These are phyloP conservation scores for Cyamopsis tetragonoloba DNA, from an alignment of 306 rosid genomes.

Conservation along the genomic window DNA sequence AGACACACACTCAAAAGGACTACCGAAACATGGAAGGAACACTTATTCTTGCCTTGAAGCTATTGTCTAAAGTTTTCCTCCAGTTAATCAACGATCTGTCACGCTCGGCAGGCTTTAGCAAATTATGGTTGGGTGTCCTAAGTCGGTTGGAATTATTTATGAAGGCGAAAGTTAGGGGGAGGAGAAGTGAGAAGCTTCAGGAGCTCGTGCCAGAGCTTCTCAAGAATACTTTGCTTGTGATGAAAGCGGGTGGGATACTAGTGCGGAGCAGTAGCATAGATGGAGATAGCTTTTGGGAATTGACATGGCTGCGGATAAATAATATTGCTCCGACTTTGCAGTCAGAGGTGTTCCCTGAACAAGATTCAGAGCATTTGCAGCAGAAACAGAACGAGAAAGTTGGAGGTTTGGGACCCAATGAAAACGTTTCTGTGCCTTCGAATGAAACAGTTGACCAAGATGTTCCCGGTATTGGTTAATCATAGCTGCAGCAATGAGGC, in stretches of 20 bases:
- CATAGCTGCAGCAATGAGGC: conserved; percentile 20
- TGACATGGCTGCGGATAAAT: conserved; percentile 77
- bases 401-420: conserved; percentile 38
- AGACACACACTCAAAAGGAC: conserved; percentile 69
- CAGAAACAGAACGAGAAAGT: conserved; percentile 40
- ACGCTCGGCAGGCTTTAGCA: conserved; percentile 60
- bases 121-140: conserved; percentile 80
- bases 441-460: conserved; percentile 38
- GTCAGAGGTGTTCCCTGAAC: conserved; percentile 76
- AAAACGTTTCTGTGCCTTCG: conserved; percentile 35
- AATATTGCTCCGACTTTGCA: conserved; percentile 66
- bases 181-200: conserved; percentile 79
- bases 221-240: conserved; percentile 74
- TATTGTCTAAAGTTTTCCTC: conserved; percentile 79
- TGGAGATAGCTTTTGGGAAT: conserved; percentile 75
- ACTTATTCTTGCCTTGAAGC: conserved; percentile 73
- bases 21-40: conserved; percentile 92
- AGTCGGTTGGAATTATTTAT: conserved; percentile 62
- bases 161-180: conserved; percentile 76
- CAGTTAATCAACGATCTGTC: conserved; percentile 63
- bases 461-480: conserved; percentile 50
- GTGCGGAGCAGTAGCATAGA: conserved; percentile 51
- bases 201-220: conserved; percentile 89
- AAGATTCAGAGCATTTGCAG: conserved; percentile 43
- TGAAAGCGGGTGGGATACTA: conserved; percentile 60